Evolutionary conservation across 1,139 yeast species (phyloP), one percentile per base, ranked within the genome.

Genomic region (Schwanniomyces etchellsii): DNA sequence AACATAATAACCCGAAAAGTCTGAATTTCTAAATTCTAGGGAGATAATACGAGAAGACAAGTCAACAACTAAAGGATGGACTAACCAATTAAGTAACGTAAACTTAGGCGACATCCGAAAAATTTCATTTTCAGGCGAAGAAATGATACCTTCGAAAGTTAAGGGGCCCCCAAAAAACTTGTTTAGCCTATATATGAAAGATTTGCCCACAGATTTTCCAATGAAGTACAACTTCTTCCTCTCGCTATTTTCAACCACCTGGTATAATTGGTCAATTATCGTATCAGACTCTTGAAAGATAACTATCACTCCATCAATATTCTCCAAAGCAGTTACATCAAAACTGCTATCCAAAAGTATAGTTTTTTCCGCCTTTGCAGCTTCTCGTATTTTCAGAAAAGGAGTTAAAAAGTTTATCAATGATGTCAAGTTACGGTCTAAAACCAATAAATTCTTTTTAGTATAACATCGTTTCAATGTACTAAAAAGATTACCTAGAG

Each of bases 331-430:
- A 11, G 45, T 45, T 2, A 42, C 46, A 12, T 39, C 40, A n/a
- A 30, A 32, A 4, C 24, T 24, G 20, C 57, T 60, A 26, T 57
- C 60, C 13, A 83, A 61, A 83, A 88, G 81, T 14, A 75, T 60
- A 14, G 81, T 73, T 37, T 70, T 69, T 18, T 65, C 71, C 31
- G 84, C 76, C 29, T 79, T 61, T 6, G 77, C 83, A 31, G 61
- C 63, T 30, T 68, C 68, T 44, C 76, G 73, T 29, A 82, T 62
- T 14, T 58, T 55, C 36, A 70, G 65, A 51, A 82, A 83, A 3
- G 81, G 73, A 3, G 82, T 72, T 30, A 83, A 57, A 24, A 64
- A 60, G 44, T 85, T 78, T 37, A 84, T 60, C 4, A 74, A 49
- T 1, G 77, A 61, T 4, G 84, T 68, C 20, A 83, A 50, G 4